Evolutionary conservation across 2,329 filamentous ascomycete species (phyloP), one percentile per base, ranked within the genome.

Genomic region (Coniochaeta hoffmannii): DNA sequence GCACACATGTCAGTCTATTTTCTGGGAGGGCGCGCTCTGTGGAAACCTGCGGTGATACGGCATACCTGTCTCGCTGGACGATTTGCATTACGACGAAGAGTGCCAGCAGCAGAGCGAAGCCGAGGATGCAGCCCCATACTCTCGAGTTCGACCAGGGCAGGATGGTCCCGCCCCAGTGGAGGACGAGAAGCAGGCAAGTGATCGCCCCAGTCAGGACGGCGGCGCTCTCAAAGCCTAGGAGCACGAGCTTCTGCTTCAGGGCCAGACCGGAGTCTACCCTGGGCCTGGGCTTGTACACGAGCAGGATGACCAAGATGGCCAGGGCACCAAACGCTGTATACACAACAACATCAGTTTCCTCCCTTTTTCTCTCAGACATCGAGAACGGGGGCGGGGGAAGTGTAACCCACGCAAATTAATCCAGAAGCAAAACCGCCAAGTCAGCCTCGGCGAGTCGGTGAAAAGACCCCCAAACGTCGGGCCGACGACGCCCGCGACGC

Each of bases 21-120:
- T 15, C 14, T 28, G 12, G 12, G 30, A 12, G 30, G 30, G 30
- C 7, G 12, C 41, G 8, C 17, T n/a, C 6, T 2, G n/a, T 2
- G 11, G 17, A 4, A 22, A 7, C 30, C 30, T 32, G 30, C 30
- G 36, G 17, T 8, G 36, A 11, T 3, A 41, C n/a, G 22, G 12
- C 17, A 11, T 28, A 46, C 41, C 41, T 26, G 5, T 46, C 73
- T 1, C 85, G 85, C 12, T 87, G 63, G 46, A 76, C 75, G 64
- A 77, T 79, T 66, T 90, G 86, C 58, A 79, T 80, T 60, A 82
- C 71, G 35, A 87, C 64, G 63, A 77, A 50, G 15, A 56, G 66
- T 6, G 80, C 69, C 1, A 77, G 71, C 14, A 78, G 58, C 36
- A 73, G 61, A 46, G 81, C 81, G 61, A 86, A 82, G 55, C 64